A percentile compares a stretch with the other conserved stretches of the same genome.
Evolutionary conservation across 495 filamentous ascomycete genomes (phyloP).

Genomic region (Penicillium coffeae): DNA sequence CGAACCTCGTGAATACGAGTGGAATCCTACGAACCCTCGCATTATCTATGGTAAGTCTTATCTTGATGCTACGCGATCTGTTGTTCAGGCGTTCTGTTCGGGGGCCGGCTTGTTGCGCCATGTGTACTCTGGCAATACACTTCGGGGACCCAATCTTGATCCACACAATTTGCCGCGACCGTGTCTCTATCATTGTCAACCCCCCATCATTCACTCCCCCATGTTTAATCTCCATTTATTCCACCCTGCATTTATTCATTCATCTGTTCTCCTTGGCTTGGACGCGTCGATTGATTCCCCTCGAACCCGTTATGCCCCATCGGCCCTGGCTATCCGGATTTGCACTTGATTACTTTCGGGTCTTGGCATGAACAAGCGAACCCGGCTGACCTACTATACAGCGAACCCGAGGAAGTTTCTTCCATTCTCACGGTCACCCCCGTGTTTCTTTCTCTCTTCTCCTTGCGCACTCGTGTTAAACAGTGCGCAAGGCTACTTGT

Average conservation of each 20-base stretch:
- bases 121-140: slow-evolving; percentile 17
- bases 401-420: slow-evolving; percentile 3
- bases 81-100: slow-evolving; percentile 5
- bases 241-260: not conserved
- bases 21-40: not conserved
- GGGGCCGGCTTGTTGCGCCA: not conserved
- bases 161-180: slow-evolving; percentile 32
- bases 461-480: not conserved
- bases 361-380: slow-evolving; percentile 46
- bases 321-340: slow-evolving; percentile 14
- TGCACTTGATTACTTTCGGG: slow-evolving; percentile 31
- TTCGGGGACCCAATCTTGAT: slow-evolving; percentile 24
- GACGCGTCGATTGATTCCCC: not conserved
- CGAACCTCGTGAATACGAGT: not conserved
- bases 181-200: slow-evolving; percentile 14
- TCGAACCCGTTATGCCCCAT: slow-evolving; percentile 8
- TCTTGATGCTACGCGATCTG: slow-evolving; percentile 11
- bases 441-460: slow-evolving; percentile 1
- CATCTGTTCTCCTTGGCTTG: not conserved
- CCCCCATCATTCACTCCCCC: not conserved
- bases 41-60: slow-evolving; percentile 17
- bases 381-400: slow-evolving; percentile 34
- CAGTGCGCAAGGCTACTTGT: not conserved
- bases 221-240: not conserved
- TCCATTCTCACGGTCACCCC: slow-evolving; percentile 8